Conservation (phyloP, 176 grass and related monocot species). For the Elaeis guineensis region DNA sequence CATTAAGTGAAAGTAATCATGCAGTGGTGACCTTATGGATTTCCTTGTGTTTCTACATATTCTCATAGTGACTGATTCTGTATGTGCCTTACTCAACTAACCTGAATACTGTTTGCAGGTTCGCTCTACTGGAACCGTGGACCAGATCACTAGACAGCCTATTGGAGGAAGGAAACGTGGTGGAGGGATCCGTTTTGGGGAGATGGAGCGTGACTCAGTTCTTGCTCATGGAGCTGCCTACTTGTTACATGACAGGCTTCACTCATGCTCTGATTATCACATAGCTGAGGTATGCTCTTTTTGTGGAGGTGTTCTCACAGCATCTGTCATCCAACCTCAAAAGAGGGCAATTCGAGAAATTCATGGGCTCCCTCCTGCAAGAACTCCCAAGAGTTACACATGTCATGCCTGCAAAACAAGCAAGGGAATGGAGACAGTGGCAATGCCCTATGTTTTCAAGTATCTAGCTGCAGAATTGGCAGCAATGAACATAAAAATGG, state of each 20-base stretch:
- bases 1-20: neutral
- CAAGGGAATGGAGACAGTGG: constrained; percentile 91
- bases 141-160: constrained; percentile 80
- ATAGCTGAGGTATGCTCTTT: constrained; percentile 44
- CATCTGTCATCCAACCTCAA: constrained; percentile 32
- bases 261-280: constrained; percentile 86
- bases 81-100: neutral
- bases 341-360: constrained; percentile 50
- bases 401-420: constrained; percentile 75
- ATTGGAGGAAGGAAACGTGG: constrained; percentile 92
- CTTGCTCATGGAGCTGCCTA: constrained; percentile 84
- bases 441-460: constrained; percentile 86
- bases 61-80: neutral
- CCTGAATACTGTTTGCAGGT: constrained; percentile 38
- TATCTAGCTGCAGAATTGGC: constrained; percentile 70
- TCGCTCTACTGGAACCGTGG: constrained; percentile 64
- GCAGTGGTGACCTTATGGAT: neutral
- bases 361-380: constrained; percentile 47
- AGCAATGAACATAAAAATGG: constrained; percentile 87
- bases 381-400: constrained; percentile 42
- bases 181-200: constrained; percentile 90
- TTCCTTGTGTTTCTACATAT: neutral
- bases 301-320: constrained; percentile 65
- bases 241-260: constrained; percentile 83
- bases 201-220: constrained; percentile 90